phyloP scores from a whole-genome alignment of 805 yeast species.

The Kuraishia ogatae region DNA sequence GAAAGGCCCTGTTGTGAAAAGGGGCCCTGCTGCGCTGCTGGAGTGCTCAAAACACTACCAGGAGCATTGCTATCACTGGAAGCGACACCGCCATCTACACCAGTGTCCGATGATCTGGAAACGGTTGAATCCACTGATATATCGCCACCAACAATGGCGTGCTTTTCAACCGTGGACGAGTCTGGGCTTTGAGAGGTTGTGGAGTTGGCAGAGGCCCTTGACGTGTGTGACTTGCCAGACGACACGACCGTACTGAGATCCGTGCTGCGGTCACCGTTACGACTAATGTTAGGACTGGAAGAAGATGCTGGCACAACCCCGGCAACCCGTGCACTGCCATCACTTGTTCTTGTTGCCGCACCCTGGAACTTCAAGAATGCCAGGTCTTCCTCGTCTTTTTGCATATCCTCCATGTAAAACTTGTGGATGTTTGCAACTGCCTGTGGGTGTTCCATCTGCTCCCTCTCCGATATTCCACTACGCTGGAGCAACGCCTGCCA shows the following conservation, averaged over 20 bases:
- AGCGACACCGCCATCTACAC: too few species aligned
- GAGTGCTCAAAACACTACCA: neutral
- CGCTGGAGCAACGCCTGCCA: slow-evolving; percentile 83
- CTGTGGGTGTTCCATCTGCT: slow-evolving; percentile 86
- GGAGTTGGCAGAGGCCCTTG: neutral
- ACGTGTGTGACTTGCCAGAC: neutral
- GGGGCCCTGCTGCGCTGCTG: neutral
- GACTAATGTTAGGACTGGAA: neutral
- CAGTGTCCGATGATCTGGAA: too few species aligned
- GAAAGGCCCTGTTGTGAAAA: too few species aligned
- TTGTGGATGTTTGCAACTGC: slow-evolving; percentile 90
- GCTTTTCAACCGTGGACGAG: neutral
- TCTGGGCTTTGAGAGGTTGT: neutral
- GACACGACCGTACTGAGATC: neutral
- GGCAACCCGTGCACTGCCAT: neutral
- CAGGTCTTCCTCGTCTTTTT: slow-evolving; percentile 24
- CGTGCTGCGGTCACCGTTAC: neutral
- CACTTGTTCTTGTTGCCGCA: neutral
- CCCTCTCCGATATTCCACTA: slow-evolving; percentile 81
- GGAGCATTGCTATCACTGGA: neutral
- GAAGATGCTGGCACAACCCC: neutral
- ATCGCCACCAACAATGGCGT: too few species aligned
- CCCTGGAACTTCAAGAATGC: slow-evolving; percentile 5
- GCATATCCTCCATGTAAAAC: slow-evolving; percentile 60
- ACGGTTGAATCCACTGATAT: too few species aligned